Evolutionary conservation across 2,329 filamentous ascomycete genomes (phyloP).

Genomic region (Hypoxylon rubiginosum): DNA sequence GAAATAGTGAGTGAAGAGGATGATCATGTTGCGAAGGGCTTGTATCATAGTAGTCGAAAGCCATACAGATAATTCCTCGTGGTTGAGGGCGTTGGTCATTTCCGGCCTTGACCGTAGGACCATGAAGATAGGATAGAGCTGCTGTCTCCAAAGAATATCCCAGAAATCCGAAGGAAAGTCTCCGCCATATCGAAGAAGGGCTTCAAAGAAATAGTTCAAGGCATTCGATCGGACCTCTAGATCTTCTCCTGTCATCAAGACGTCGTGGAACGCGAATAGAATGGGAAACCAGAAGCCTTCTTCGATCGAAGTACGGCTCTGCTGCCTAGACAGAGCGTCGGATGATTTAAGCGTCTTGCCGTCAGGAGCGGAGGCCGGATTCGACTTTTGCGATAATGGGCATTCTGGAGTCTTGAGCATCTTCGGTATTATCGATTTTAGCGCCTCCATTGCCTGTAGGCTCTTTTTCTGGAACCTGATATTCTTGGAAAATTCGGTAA

Average conservation of each 20-base stretch:
- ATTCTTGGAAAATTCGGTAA: slow-evolving; percentile 99
- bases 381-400: slow-evolving; percentile 79
- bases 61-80: slow-evolving; percentile 98
- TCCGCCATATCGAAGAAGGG: slow-evolving; percentile 88
- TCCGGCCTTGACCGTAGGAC: slow-evolving; percentile 96
- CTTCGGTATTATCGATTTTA: slow-evolving; percentile 92
- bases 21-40: slow-evolving; percentile 97
- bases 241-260: slow-evolving; percentile 98
- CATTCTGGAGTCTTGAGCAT: slow-evolving; percentile 98
- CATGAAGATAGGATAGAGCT: slow-evolving; percentile 98
- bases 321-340: slow-evolving; percentile 65
- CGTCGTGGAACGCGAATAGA: slow-evolving; percentile 97
- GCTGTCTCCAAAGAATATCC: slow-evolving; percentile 97
- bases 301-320: slow-evolving; percentile 87
- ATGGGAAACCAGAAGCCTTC: slow-evolving; percentile 99
- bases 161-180: slow-evolving; percentile 96
- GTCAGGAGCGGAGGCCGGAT: slow-evolving; percentile 52
- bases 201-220: slow-evolving; percentile 96
- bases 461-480: slow-evolving; percentile 99
- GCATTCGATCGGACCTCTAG: slow-evolving; percentile 93
- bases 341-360: slow-evolving; percentile 57
- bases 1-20: slow-evolving; percentile 98
- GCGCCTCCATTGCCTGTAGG: slow-evolving; percentile 90
- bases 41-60: slow-evolving; percentile 99
- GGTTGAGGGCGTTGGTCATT: slow-evolving; percentile 93